phyloP scores from a whole-genome alignment of 176 grass and related monocot species.

The Saccharum officinarum region DNA sequence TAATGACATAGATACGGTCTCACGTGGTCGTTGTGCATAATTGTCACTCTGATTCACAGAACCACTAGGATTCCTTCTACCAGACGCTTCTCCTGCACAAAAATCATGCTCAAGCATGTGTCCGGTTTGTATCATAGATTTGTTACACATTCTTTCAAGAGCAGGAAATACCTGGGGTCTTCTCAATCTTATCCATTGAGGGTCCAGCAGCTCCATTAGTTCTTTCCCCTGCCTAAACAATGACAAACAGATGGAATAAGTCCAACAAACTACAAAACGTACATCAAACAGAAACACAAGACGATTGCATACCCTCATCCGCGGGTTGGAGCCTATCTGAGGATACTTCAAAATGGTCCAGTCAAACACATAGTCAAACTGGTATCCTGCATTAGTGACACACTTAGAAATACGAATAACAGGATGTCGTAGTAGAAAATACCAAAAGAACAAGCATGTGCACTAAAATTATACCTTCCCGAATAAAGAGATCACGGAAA shows the following conservation, averaged over 20 bases:
- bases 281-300: neutral
- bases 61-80: conserved; percentile 52
- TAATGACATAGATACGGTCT: conserved; percentile 41
- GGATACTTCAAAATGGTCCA: conserved; percentile 90
- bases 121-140: neutral
- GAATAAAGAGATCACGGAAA: conserved; percentile 74
- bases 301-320: conserved; percentile 46
- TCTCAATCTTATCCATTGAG: conserved; percentile 59
- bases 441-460: neutral
- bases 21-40: conserved; percentile 43
- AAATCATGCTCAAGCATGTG: neutral
- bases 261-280: conserved; percentile 11
- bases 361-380: conserved; percentile 81
- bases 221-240: conserved; percentile 52
- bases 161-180: conserved; percentile 49
- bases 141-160: neutral
- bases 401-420: neutral
- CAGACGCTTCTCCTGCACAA: conserved; percentile 51
- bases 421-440: neutral
- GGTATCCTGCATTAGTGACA: conserved; percentile 50
- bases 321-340: conserved; percentile 55
- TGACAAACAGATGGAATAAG: conserved; percentile 6
- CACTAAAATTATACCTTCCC: conserved; percentile 46
- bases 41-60: conserved; percentile 61
- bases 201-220: conserved; percentile 49